Evolutionary conservation across 2,329 filamentous ascomycete species (phyloP), one percentile per base, ranked within the genome.

Genomic region (Dendryphion nanum): DNA sequence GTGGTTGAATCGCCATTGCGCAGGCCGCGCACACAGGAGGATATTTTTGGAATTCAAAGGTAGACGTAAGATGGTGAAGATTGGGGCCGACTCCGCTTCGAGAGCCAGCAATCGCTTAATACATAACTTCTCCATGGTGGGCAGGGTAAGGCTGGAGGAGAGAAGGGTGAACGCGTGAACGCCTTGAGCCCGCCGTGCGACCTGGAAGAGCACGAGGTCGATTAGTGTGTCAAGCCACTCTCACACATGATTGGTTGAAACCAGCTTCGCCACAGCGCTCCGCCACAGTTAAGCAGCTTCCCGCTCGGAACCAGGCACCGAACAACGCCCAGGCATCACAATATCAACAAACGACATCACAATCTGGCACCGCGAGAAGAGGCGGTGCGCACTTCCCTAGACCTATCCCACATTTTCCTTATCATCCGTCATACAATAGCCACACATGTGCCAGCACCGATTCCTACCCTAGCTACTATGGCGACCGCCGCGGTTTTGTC

Each of bases 1-100:
- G 29, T 16, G 12, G 53, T 37, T 48, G 41, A 42, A 55, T 54
- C 43, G 59, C 55, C 61, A 65, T 65, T 18, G 50, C 50, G n/a
- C n/a, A n/a, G n/a, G n/a, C n/a, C 51, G 40, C 33, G 42, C 48
- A 51, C 53, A 8, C 10, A 26, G 23, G 10, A n/a, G n/a, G 10
- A n/a, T 26, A 26, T 26, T 26, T 26, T 26, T 26, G 23, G 23
- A 26, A 26, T n/a, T 10, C 23, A 26, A n/a, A 26, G n/a, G n/a
- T n/a, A 10, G 23, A n/a, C 10, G n/a, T 26, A 26, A n/a, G 23
- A 26, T n/a, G 10, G 23, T n/a, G n/a, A 26, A n/a, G n/a, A n/a
- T n/a, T n/a, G n/a, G n/a, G n/a, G n/a, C n/a, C n/a, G n/a, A 10
- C 23, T 26, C 23, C 10, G n/a, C 10, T 8, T 26, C 23, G 23